Evolutionary conservation across 495 filamentous ascomycete genomes (phyloP), one percentile per base, ranked within the genome.

Genomic region (Tuber borchii): DNA sequence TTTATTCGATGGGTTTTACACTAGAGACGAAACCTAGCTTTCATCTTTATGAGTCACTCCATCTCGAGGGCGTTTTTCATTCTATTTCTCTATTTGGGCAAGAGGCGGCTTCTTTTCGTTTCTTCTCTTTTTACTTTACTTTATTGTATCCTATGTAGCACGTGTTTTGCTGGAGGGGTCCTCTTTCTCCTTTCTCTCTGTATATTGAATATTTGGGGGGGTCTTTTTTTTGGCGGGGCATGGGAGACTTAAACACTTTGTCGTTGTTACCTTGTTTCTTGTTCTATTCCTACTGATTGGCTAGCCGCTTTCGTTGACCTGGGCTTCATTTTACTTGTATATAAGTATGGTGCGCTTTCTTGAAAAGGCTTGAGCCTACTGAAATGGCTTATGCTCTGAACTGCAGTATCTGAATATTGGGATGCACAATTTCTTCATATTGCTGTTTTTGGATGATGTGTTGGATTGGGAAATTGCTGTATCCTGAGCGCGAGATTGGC

Each of bases 1-100:
- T 44, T 22, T 45, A 56, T 31, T 43, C 37, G 17, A n/a, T 16
- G 73, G 31, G 43, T 76, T 77, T 68, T 42, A 44, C 48, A 39
- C 43, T 43, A 69, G 72, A 20, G 56, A 65, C 4, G 14, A 31
- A 65, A 17, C 56, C 65, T 45, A 48, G 26, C 43, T 72, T 68
- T 79, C 46, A 65, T 72, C 75, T 79, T 68, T 76, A 79, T 48
- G 76, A 26, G 78, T 71, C 76, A 77, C 79, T 79, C 56, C 56
- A 65, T 34, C 26, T 34, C 26, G 14, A 65, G 56, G 56, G 56
- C 56, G 56, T 65, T 65, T 34, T 65, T 7, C 14, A 65, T 65
- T 65, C 26, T 34, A 34, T 34, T 65, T 34, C 26, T 69, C 71
- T 71, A 73, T 76, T 40, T 68, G 43, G 46, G 22, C 14, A 70